Conservation (phyloP, 441 rosid species). For the Gossypium schwendimanii region DNA sequence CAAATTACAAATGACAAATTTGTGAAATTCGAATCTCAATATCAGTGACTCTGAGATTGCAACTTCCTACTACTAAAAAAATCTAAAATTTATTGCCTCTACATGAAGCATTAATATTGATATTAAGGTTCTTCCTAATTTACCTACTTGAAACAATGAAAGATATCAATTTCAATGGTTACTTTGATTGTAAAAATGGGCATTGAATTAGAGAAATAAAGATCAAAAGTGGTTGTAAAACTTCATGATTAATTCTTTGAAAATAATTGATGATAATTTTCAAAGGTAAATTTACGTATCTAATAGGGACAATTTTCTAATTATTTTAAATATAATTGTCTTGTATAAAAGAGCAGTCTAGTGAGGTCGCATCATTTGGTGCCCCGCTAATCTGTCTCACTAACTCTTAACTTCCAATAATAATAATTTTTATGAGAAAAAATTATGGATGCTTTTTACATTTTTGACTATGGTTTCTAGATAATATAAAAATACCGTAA, state of each 20-base stretch:
- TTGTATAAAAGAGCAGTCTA: slow-evolving; percentile 7
- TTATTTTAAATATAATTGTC: neutral
- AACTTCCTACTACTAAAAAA: neutral
- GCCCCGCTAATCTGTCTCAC: slow-evolving; percentile 9
- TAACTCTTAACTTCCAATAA: slow-evolving; percentile 1
- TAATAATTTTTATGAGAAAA: neutral
- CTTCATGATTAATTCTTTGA: slow-evolving; percentile 5
- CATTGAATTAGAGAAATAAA: slow-evolving; percentile 11
- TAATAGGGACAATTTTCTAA: slow-evolving; percentile 20
- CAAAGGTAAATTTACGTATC: slow-evolving; percentile 1
- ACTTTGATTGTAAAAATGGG: neutral
- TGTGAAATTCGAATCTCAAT: neutral
- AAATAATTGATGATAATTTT: slow-evolving; percentile 4
- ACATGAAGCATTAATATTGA: slow-evolving; percentile 2
- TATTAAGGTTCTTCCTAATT: neutral
- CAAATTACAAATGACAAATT: no score
- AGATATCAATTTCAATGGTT: slow-evolving; percentile 16
- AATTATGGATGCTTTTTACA: neutral
- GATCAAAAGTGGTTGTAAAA: neutral
- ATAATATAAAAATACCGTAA: no score
- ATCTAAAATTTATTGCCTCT: neutral
- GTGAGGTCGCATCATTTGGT: slow-evolving; percentile 20
- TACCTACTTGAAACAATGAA: slow-evolving; percentile 16
- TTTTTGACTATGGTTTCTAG: neutral
- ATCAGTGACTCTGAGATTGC: neutral